These are phyloP conservation scores for Rosa rugosa DNA, from an alignment of 306 rosid genomes.

Conservation along the genomic window DNA sequence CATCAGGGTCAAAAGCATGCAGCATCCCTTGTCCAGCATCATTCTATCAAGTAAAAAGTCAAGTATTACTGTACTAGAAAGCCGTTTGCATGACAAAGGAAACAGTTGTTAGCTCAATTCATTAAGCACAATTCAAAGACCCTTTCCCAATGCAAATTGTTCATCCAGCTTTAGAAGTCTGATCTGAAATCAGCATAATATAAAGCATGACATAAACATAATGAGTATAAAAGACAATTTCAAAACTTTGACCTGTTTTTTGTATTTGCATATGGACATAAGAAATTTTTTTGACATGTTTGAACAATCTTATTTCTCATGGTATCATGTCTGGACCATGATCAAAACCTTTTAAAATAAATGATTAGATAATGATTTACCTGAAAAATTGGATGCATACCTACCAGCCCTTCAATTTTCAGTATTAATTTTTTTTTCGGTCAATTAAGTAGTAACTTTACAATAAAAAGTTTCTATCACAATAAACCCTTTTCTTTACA, in stretches of 20 bases:
- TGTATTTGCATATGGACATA: background rate
- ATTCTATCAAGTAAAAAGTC: conserved; percentile 44
- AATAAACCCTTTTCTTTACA: background rate
- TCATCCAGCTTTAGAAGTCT: background rate
- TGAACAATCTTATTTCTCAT: background rate
- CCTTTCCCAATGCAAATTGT: background rate
- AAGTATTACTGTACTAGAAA: conserved; percentile 27
- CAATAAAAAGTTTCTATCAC: background rate
- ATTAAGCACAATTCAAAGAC: background rate
- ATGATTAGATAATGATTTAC: background rate
- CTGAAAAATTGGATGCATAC: background rate
- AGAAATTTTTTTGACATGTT: background rate
- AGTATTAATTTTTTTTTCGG: background rate
- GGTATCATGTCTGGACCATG: background rate
- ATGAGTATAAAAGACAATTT: background rate
- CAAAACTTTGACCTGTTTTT: background rate
- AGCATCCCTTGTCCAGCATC: conserved; percentile 45
- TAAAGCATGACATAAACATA: background rate
- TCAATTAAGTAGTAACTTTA: background rate
- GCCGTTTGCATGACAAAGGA: conserved; percentile 8
- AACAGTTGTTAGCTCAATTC: conserved; percentile 2
- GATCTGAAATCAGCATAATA: background rate
- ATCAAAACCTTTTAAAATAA: background rate
- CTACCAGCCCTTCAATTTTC: background rate
- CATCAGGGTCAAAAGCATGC: conserved; percentile 64